Evolutionary conservation across 1,284 basidiomycete genomes (phyloP).

Genomic region (Waitea zeae): DNA sequence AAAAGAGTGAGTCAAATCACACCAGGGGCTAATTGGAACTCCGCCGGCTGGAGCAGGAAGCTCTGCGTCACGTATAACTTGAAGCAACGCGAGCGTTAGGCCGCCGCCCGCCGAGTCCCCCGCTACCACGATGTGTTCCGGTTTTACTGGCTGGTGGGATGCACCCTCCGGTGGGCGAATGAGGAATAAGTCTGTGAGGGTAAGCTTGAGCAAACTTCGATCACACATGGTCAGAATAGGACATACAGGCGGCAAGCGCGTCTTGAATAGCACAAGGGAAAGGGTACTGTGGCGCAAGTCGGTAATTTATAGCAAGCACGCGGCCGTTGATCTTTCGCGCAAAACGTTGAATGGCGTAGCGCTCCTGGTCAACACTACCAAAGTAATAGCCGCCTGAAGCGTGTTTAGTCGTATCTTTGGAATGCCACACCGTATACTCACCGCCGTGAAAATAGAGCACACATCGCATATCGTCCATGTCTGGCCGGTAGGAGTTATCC

Average conservation of each 20-base stretch:
- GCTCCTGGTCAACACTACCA: conserved; percentile 64
- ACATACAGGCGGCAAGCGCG: conserved; percentile 63
- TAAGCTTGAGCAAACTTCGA: conserved; percentile 13
- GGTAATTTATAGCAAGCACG: conserved; percentile 79
- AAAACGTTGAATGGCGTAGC: conserved; percentile 73
- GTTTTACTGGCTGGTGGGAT: conserved; percentile 65
- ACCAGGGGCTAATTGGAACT: conserved; percentile 80
- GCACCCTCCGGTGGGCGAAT: conserved; percentile 47
- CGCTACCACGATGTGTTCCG: conserved; percentile 68
- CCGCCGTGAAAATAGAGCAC: conserved; percentile 78
- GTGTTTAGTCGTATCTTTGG: conserved; percentile 3
- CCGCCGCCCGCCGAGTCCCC: conserved; percentile 96
- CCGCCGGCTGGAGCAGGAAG: conserved; percentile 77
- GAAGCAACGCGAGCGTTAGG: conserved; percentile 68
- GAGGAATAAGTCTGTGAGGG: conserved; percentile 45
- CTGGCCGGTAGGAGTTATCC: conserved; percentile 28
- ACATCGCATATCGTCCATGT: conserved; percentile 77
- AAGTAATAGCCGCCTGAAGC: conserved; percentile 62
- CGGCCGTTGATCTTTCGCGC: conserved; percentile 84
- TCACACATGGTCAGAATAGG: not conserved
- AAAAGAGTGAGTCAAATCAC: conserved; percentile 90
- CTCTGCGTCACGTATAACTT: conserved; percentile 79
- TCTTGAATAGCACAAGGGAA: conserved; percentile 94
- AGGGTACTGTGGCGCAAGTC: conserved; percentile 87
- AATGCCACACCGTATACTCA: conserved; percentile 11